phyloP scores from a whole-genome alignment of 768 basidiomycete species.

The Suillus plorans region DNA sequence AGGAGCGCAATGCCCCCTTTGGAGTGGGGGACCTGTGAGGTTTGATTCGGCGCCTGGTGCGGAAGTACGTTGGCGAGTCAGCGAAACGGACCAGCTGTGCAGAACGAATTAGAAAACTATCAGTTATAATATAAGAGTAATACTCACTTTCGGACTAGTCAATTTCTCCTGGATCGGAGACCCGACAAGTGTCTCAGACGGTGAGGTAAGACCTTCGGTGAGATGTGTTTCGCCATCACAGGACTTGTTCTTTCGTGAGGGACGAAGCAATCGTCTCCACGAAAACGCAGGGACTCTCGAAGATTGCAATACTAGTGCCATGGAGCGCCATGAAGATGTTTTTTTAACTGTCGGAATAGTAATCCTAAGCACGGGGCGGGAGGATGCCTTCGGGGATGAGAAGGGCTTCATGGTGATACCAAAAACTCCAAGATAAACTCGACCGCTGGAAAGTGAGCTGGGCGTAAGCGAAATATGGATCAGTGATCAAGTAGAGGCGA shows the following conservation, averaged over 20 bases:
- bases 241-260: conserved; percentile 1
- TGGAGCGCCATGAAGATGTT: background rate
- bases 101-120: background rate
- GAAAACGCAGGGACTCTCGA: conserved; percentile 19
- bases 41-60: conserved; percentile 18
- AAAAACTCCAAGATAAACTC: background rate
- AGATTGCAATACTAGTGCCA: background rate
- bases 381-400: background rate
- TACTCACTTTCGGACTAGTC: conserved; percentile 18
- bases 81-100: conserved; percentile 27
- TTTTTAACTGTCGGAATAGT: background rate
- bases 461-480: background rate
- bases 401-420: background rate
- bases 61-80: conserved; percentile 25
- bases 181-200: conserved; percentile 8
- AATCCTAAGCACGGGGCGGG: background rate
- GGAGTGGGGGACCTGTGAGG: conserved; percentile 12
- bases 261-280: conserved; percentile 18
- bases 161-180: conserved; percentile 11
- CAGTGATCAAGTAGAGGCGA: background rate
- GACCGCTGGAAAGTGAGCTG: background rate
- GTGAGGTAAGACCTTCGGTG: conserved; percentile 6
- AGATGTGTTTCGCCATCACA: background rate
- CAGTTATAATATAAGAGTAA: background rate
- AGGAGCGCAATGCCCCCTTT: conserved; percentile 25